Percentiles rank a stretch among this genome's conserved stretches.
These are phyloP conservation scores for Chaetomium sp. DNA, from an alignment of 2,329 filamentous ascomycete genomes.

Conservation along the genomic window DNA sequence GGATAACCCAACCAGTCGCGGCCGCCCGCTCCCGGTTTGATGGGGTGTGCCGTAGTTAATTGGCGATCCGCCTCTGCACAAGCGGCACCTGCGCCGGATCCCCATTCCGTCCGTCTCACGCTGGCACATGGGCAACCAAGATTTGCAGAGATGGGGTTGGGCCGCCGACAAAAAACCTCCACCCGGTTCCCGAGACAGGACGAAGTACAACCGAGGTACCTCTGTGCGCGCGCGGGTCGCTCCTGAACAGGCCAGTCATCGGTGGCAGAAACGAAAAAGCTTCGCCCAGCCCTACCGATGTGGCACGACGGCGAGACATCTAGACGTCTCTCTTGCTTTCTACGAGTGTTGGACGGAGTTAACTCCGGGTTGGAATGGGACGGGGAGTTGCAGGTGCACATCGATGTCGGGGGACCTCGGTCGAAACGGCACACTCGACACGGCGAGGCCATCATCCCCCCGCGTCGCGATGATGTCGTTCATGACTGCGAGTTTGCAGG, in stretches of 20 bases:
- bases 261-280: background rate
- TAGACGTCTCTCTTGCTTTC: background rate
- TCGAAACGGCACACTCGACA: background rate
- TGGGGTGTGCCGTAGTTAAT: slow-evolving; percentile 9
- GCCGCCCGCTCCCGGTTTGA: slow-evolving; percentile 10
- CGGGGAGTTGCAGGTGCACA: background rate
- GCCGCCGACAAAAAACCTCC: slow-evolving; percentile 25
- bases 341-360: background rate
- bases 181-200: slow-evolving; percentile 24
- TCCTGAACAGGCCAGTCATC: background rate
- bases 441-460: background rate
- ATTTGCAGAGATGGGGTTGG: slow-evolving; percentile 32
- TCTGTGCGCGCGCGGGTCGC: slow-evolving; percentile 12
- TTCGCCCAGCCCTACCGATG: slow-evolving; percentile 1
- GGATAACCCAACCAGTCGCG: background rate
- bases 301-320: background rate
- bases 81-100: slow-evolving; percentile 24
- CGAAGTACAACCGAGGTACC: background rate
- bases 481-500: background rate
- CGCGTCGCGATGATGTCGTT: background rate
- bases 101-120: slow-evolving; percentile 23
- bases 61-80: slow-evolving; percentile 22
- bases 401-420: background rate
- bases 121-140: slow-evolving; percentile 36
- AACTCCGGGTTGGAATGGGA: background rate